These are phyloP conservation scores for Sphaerulina populicola DNA, from an alignment of 2,329 filamentous ascomycete species.

Conservation along the genomic window DNA sequence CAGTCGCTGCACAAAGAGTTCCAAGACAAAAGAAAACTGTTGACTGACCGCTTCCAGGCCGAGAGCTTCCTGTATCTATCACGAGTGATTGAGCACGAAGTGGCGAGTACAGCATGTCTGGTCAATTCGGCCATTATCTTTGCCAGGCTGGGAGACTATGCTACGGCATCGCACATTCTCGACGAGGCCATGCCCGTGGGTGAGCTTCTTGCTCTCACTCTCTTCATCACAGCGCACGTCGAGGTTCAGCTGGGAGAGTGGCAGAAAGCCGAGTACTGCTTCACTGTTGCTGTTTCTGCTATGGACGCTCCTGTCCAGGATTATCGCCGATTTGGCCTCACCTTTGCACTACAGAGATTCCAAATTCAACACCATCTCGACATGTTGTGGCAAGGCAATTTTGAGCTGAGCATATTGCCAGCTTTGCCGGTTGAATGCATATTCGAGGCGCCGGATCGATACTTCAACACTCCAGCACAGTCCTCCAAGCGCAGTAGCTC, in stretches of 20 bases:
- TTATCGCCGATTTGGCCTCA: constrained; percentile 14
- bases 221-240: constrained; percentile 28
- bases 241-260: constrained; percentile 23
- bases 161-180: constrained; percentile 21
- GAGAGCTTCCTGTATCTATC: constrained; percentile 25
- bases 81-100: constrained; percentile 10
- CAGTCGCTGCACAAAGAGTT: background rate
- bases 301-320: constrained; percentile 16
- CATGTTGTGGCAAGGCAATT: constrained; percentile 1
- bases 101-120: constrained; percentile 19
- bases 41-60: constrained; percentile 6
- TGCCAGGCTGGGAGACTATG: constrained; percentile 28
- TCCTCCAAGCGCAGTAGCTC: constrained; percentile 9
- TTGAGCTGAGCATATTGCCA: constrained; percentile 4
- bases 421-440: constrained; percentile 24
- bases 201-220: constrained; percentile 17
- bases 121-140: constrained; percentile 29
- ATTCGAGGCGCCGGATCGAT: constrained; percentile 20
- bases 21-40: too few relatives aligned
- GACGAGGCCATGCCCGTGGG: constrained; percentile 20
- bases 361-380: constrained; percentile 15
- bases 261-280: constrained; percentile 19
- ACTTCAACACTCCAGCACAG: constrained; percentile 1
- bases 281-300: constrained; percentile 17
- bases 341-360: constrained; percentile 19